Percentiles rank a stretch among this genome's conserved stretches.
Conservation (phyloP, 352 stramenopile genomes). For the Globisporangium parvum region DNA sequence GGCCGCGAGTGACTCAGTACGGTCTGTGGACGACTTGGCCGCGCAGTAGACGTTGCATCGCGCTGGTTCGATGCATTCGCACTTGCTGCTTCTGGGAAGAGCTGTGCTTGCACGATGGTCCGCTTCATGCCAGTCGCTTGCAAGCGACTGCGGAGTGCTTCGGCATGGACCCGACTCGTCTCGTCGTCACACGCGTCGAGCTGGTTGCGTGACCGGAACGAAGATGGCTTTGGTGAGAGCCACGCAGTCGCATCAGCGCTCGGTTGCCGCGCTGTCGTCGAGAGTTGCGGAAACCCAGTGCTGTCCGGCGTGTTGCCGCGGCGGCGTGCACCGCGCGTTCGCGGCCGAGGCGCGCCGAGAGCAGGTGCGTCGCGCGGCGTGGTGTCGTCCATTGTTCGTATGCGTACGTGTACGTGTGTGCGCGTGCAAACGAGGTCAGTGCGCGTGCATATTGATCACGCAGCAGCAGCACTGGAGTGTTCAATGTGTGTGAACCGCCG, state of each 20-base stretch:
- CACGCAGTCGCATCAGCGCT: neutral
- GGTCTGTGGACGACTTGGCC: neutral
- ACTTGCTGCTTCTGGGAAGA: constrained; percentile 24
- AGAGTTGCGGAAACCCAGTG: constrained; percentile 15
- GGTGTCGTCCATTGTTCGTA: constrained; percentile 3
- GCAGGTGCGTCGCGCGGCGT: neutral
- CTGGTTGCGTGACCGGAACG: neutral
- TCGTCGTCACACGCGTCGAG: constrained; percentile 6
- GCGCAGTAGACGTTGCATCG: neutral
- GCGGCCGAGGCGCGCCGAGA: constrained; percentile 16
- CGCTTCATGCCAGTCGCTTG: constrained; percentile 55
- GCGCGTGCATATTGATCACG: no score
- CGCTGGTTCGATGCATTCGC: constrained; percentile 12
- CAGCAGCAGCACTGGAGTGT: no score
- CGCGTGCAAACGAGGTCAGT: no score
- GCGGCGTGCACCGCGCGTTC: constrained; percentile 27
- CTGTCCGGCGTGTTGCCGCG: constrained; percentile 5
- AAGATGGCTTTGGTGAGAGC: neutral
- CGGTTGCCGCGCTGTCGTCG: constrained; percentile 1
- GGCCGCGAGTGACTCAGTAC: no score
- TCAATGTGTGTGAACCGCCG: no score
- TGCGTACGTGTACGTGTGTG: neutral
- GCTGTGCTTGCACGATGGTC: constrained; percentile 44
- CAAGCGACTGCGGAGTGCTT: constrained; percentile 33
- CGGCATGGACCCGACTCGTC: constrained; percentile 1